phyloP scores from a whole-genome alignment of 345 rosid genomes.

The Eucalyptus pumila region DNA sequence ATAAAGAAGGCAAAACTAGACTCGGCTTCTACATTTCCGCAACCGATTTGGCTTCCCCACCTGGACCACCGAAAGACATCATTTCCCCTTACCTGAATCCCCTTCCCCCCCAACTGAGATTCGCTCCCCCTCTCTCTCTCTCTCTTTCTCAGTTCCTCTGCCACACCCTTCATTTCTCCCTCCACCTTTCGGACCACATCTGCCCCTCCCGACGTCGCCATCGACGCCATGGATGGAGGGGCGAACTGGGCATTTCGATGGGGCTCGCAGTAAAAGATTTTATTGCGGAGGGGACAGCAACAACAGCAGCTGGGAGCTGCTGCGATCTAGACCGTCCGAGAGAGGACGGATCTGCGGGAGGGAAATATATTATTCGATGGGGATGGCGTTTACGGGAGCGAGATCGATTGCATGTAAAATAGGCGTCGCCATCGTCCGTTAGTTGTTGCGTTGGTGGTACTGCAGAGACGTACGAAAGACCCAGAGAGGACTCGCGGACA shows the following conservation, averaged over 20 bases:
- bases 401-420: background rate
- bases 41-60: background rate
- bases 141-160: background rate
- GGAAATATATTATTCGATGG: background rate
- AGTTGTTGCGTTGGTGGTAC: conserved; percentile 27
- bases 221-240: background rate
- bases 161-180: background rate
- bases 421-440: conserved; percentile 46
- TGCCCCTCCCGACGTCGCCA: conserved; percentile 19
- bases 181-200: background rate
- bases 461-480: background rate
- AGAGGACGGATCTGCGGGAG: background rate
- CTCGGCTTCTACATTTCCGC: background rate
- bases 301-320: background rate
- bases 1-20: conserved; percentile 16
- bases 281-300: background rate
- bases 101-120: background rate
- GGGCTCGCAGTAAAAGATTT: background rate
- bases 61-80: conserved; percentile 4
- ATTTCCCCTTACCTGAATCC: background rate
- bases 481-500: background rate
- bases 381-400: background rate
- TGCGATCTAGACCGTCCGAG: background rate
- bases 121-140: background rate
- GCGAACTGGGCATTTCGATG: background rate